These are phyloP conservation scores for Mycena alexandri DNA, from an alignment of 768 basidiomycete species.

Conservation along the genomic window DNA sequence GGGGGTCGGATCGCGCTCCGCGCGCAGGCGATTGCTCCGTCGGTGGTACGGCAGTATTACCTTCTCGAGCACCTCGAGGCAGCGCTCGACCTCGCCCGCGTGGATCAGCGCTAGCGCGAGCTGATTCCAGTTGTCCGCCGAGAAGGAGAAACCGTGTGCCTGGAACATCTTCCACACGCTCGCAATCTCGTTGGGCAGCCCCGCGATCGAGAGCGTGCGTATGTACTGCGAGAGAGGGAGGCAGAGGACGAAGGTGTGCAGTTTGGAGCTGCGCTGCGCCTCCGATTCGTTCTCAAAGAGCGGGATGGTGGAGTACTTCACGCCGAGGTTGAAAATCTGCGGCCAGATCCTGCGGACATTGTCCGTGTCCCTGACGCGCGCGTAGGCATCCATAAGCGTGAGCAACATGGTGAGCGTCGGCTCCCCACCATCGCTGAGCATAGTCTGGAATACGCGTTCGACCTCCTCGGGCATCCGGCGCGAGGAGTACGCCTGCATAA, in stretches of 20 bases:
- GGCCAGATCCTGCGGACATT: slow-evolving; percentile 76
- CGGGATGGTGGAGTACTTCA: slow-evolving; percentile 52
- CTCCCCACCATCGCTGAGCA: slow-evolving; percentile 65
- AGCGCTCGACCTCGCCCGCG: slow-evolving; percentile 85
- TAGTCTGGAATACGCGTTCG: slow-evolving; percentile 65
- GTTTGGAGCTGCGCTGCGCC: slow-evolving; percentile 34
- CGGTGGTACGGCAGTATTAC: slow-evolving; percentile 75
- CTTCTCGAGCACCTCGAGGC: slow-evolving; percentile 84
- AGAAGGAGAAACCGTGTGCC: slow-evolving; percentile 77
- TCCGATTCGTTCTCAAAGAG: slow-evolving; percentile 47
- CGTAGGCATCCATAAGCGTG: slow-evolving; percentile 79
- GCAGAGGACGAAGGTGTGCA: slow-evolving; percentile 71
- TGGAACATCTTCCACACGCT: slow-evolving; percentile 76
- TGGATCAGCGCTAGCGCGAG: slow-evolving; percentile 80
- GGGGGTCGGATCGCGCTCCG: slow-evolving; percentile 48
- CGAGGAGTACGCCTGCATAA: slow-evolving; percentile 66
- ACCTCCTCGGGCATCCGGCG: slow-evolving; percentile 63
- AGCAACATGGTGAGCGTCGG: slow-evolving; percentile 73
- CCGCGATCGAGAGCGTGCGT: slow-evolving; percentile 75
- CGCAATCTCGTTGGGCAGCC: slow-evolving; percentile 72
- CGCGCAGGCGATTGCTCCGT: slow-evolving; percentile 41
- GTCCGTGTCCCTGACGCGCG: slow-evolving; percentile 66
- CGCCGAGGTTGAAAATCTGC: slow-evolving; percentile 70
- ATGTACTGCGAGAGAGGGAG: slow-evolving; percentile 87
- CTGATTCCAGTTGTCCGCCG: slow-evolving; percentile 94